Evolutionary conservation across 169 alveolate species (phyloP).

Genomic region (Plasmodium malariae): DNA sequence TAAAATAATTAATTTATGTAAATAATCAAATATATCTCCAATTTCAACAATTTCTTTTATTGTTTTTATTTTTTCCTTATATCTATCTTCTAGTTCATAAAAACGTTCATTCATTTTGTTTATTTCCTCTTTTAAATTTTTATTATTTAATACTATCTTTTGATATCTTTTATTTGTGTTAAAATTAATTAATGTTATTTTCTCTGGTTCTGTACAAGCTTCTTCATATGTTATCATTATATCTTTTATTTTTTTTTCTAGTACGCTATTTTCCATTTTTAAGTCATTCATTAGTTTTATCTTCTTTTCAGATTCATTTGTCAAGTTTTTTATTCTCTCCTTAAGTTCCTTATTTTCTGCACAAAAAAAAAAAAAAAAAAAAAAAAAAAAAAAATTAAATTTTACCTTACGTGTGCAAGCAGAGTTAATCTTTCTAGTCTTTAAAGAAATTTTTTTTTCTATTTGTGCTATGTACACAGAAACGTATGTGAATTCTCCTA

Average conservation of each 20-base stretch:
- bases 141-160: slow-evolving; percentile 33
- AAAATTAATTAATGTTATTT: slow-evolving; percentile 37
- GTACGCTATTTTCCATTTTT: slow-evolving; percentile 10
- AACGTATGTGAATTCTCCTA: no score
- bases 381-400: no score
- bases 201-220: slow-evolving; percentile 44
- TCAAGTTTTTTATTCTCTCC: slow-evolving; percentile 13
- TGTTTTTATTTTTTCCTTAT: slow-evolving; percentile 57
- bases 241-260: slow-evolving; percentile 46
- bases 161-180: slow-evolving; percentile 61
- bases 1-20: slow-evolving; percentile 44
- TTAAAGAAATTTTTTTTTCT: no score
- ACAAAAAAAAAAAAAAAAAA: not conserved
- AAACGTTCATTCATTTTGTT: slow-evolving; percentile 45
- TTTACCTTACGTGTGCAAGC: no score
- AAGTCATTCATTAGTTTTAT: slow-evolving; percentile 6
- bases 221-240: slow-evolving; percentile 60
- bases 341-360: slow-evolving; percentile 18
- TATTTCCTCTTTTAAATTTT: slow-evolving; percentile 37
- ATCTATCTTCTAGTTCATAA: slow-evolving; percentile 49
- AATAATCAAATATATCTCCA: slow-evolving; percentile 70
- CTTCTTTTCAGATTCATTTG: slow-evolving; percentile 32
- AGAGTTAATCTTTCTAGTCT: no score
- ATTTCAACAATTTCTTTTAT: slow-evolving; percentile 69
- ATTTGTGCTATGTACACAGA: no score